Base-by-base conservation (phyloP, 345 rosid species). In the Tarenaya hassleriana region DNA sequence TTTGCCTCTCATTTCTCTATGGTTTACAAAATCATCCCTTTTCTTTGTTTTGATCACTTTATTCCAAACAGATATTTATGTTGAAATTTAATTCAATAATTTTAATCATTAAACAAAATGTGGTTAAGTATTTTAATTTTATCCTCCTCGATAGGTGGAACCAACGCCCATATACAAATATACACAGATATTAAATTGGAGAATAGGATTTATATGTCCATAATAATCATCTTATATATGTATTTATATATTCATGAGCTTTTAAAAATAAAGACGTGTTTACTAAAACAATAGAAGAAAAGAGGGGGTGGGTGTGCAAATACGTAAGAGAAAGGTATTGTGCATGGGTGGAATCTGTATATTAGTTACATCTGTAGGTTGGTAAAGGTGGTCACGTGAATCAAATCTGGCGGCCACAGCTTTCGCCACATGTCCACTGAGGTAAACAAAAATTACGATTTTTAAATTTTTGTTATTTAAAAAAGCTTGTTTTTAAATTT, bases 301-400 rank as follows among this genome's bases (percentile, higher is more conserved):
- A 5, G 5, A 24, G 29, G 29, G 39, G 15, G 42, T 52, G 19
- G 42, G 34, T 15, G 50, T 8, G 4, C 7, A 24, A 24, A 24
- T 34, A 34, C 8, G 8, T 27, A 56, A 56, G 47, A 43, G 31
- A 24, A 13, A n/a, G n/a, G n/a, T n/a, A 27, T 18, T 19, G 32
- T 7, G 31, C 15, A 6, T 16, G 7, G 15, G 35, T 21, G 62
- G 7, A 27, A n/a, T n/a, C n/a, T n/a, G n/a, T n/a, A n/a, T n/a
- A n/a, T n/a, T n/a, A n/a, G n/a, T n/a, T n/a, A n/a, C n/a, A n/a
- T n/a, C n/a, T n/a, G 40, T 13, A 39, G 42, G 1, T 39, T 57
- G 32, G 60, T 65, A 58, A n/a, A n/a, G 69, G 60, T 65, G 48
- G 24, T 19, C 69, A 65, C 69, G 69, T 65, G 64, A 51, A 41